Conservation (phyloP, 257 asterid species). For the Solanum verrucosum region DNA sequence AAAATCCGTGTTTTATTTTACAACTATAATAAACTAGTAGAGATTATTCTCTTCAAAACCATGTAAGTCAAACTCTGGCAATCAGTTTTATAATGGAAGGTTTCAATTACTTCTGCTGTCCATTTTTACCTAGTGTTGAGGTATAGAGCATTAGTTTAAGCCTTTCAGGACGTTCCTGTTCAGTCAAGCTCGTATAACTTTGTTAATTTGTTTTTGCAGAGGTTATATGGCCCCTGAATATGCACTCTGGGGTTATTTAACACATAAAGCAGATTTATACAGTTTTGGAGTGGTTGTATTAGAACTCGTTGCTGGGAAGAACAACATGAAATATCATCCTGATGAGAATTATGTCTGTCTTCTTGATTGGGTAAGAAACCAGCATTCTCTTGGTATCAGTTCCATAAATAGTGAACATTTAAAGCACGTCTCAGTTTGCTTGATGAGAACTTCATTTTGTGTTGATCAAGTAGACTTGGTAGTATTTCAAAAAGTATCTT, state of each 20-base stretch:
- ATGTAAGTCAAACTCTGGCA: neutral
- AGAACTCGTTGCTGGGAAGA: conserved; percentile 54
- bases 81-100: neutral
- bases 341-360: conserved; percentile 46
- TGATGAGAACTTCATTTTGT: neutral
- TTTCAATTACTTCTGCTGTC: neutral
- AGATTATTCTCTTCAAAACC: neutral
- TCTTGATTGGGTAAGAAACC: conserved; percentile 57
- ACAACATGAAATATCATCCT: conserved; percentile 44
- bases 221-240: conserved; percentile 80
- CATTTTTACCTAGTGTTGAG: too few relatives aligned
- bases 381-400: neutral
- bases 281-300: conserved; percentile 59
- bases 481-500: neutral
- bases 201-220: conserved; percentile 7
- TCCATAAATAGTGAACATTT: neutral
- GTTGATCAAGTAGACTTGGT: neutral
- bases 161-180: too few relatives aligned
- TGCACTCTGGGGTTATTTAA: conserved; percentile 65
- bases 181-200: neutral
- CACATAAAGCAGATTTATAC: conserved; percentile 58
- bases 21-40: neutral
- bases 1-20: too few relatives aligned
- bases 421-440: neutral
- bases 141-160: too few relatives aligned